Evolutionary conservation across 2,329 filamentous ascomycete genomes (phyloP), one percentile per base, ranked within the genome.

Genomic region (Teratosphaeria destructans): DNA sequence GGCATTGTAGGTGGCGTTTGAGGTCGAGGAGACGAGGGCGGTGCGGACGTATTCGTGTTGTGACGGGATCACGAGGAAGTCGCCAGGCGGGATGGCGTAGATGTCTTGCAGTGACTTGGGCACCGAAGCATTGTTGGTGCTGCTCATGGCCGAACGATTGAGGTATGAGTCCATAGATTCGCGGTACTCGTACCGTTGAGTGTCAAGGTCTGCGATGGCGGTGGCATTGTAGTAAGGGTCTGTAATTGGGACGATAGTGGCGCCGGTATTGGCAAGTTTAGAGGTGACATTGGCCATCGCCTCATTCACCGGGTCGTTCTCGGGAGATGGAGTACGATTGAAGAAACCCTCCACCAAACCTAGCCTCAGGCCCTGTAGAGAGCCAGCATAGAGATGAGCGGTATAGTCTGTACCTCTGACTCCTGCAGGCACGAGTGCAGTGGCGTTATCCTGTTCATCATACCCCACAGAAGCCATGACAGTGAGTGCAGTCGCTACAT

Each of bases 141-240:
- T 49, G 43, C 43, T 49, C 43, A 23, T 49, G 5, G 23, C 43
- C 23, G 76, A 64, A 1, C 74, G 73, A 32, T 77, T 72, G 0
- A 88, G 77, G 66, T 88, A 87, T 0, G 68, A 61, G 60, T 85
- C 75, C 63, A 87, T 76, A 26, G 73, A 67, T 65, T 85, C 76
- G 16, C 79, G 77, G 67, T 81, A 85, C 65, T 88, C 85, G 66
- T 76, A 84, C 10, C 76, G 76, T 65, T 88, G 85, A 0, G 84
- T 82, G 64, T 87, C 85, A 16, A 82, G 74, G 0, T 70, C 70
- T 2, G 73, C 66, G 52, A 87, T 78, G 4, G 73, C 69, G 1
- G 77, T 77, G 0, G 80, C 74, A 64, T 86, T 80, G 67, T 84
- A 85, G 12, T 75, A 64, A 4, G 64, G 65, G 12, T 79, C 77